Evolutionary conservation across 257 asterid genomes (phyloP), one percentile per base, ranked within the genome.

Genomic region (Jaltomata sinuosa): DNA sequence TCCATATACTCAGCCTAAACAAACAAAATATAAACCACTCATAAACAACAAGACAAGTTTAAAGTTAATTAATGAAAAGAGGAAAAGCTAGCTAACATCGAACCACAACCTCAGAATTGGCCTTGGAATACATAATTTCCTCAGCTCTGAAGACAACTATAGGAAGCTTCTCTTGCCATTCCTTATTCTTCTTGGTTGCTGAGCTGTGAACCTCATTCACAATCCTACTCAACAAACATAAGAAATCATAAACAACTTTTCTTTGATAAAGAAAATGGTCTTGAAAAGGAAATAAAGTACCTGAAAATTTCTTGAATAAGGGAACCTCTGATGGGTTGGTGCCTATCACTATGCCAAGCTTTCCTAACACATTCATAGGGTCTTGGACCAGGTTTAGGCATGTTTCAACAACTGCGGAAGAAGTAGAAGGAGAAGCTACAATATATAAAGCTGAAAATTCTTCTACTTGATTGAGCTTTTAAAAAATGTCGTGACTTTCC

Each of bases 331-430:
- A 96, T 86, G 86, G 97, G 99, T 8, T 90, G 96, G 90, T 91
- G 97, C 62, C 91, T 91, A 16, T 94, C 99, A 83, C 99, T 93
- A 84, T 96, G 99, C 99, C 99, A 96, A 92, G 97, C 99, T 93
- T 94, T 94, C 79, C 93, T 91, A 65, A 92, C 96, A 92, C 99
- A 96, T 88, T 96, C 99, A 82, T 92, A 96, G 8, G 99, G 97
- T 80, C 97, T 93, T 34, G 97, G 97, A 68, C 98, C 98, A 57
- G 97, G 96, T 79, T 97, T 93, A 34, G 98, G 97, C 99, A 94
- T 95, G 88, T 88, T 88, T 87, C 88, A 84, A 84, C 32, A 89
- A 57, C 78, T 76, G 15, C 61, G 47, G 59, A 72, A 36, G 34
- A 64, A 31, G 72, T 31, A 67, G 50, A 79, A 9, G 6, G 84